Percentiles rank a stretch among this genome's conserved stretches.
Conservation (phyloP, 2,329 filamentous ascomycete genomes). For the Ophiostoma pallidulum region DNA sequence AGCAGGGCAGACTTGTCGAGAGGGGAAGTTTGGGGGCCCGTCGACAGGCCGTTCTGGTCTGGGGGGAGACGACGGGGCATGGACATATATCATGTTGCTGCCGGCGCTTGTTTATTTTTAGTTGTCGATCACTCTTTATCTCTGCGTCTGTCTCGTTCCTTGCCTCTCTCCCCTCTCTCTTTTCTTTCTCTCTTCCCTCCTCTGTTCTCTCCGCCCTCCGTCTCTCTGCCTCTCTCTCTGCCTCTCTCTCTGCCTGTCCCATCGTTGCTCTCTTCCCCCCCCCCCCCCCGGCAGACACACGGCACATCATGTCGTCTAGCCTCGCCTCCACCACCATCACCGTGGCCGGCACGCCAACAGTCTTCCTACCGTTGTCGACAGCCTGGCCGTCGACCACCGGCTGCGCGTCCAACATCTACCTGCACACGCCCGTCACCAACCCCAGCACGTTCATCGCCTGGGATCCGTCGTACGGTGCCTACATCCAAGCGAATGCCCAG, state of each 20-base stretch:
- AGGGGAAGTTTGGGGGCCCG: too few species aligned
- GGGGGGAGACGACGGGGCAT: too few species aligned
- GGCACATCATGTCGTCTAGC: constrained; percentile 6
- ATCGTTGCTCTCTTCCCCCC: not conserved
- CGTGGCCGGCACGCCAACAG: constrained; percentile 10
- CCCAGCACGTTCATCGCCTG: constrained; percentile 10
- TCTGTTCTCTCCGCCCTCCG: not conserved
- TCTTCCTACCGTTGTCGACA: constrained; percentile 8
- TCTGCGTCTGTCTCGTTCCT: too few species aligned
- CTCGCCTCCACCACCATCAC: constrained; percentile 4
- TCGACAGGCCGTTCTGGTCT: too few species aligned
- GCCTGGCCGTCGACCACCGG: constrained; percentile 4
- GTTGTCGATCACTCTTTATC: too few species aligned
- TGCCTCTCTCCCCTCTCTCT: too few species aligned
- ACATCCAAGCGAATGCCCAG: not conserved
- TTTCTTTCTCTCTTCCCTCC: too few species aligned
- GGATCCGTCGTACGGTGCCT: constrained; percentile 8
- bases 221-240: not conserved
- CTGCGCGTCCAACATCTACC: constrained; percentile 11
- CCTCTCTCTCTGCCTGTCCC: not conserved
- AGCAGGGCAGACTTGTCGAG: too few species aligned
- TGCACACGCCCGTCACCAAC: constrained; percentile 3
- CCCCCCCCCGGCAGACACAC: not conserved
- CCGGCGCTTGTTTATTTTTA: too few species aligned
- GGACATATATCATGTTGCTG: too few species aligned